Evolutionary conservation across 495 filamentous ascomycete genomes (phyloP).

Genomic region (Xeromyces bisporus): DNA sequence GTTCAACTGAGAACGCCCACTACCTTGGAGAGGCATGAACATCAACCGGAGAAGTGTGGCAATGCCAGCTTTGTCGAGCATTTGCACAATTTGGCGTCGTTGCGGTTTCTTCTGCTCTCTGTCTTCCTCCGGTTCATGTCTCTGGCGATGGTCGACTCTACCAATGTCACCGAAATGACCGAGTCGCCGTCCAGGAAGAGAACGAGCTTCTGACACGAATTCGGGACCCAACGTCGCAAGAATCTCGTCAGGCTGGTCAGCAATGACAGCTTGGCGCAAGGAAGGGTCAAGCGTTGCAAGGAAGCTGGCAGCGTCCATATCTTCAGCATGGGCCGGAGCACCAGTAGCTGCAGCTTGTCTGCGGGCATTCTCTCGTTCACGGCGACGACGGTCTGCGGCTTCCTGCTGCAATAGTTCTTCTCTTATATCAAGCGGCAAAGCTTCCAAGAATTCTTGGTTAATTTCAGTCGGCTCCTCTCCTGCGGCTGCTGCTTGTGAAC

Average conservation of each 20-base stretch:
- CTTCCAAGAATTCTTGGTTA: conserved; percentile 85
- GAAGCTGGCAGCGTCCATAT: conserved; percentile 90
- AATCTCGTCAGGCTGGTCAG: conserved; percentile 82
- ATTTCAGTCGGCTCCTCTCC: conserved; percentile 78
- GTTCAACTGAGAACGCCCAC: conserved; percentile 61
- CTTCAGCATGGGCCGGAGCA: conserved; percentile 44
- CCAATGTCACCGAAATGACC: conserved; percentile 41
- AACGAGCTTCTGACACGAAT: conserved; percentile 70
- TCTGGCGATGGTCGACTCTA: conserved; percentile 26
- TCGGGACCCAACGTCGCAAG: conserved; percentile 73
- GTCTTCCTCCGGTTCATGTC: conserved; percentile 23
- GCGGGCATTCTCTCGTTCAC: conserved; percentile 64
- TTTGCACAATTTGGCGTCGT: conserved; percentile 71
- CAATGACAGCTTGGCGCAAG: conserved; percentile 68
- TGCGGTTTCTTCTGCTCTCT: conserved; percentile 48
- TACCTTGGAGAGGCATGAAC: conserved; percentile 85
- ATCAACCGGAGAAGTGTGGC: conserved; percentile 88
- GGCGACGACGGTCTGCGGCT: conserved; percentile 69
- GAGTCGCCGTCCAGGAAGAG: conserved; percentile 43
- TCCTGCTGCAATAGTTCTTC: conserved; percentile 83
- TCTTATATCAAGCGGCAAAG: conserved; percentile 76
- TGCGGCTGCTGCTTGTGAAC: conserved; percentile 59
- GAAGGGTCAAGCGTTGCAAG: conserved; percentile 75
- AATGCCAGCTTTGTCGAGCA: conserved; percentile 90
- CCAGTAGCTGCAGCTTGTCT: conserved; percentile 37